Base-by-base conservation (phyloP, 2,329 filamentous ascomycete genomes). In the Hypoxylon sp. region DNA sequence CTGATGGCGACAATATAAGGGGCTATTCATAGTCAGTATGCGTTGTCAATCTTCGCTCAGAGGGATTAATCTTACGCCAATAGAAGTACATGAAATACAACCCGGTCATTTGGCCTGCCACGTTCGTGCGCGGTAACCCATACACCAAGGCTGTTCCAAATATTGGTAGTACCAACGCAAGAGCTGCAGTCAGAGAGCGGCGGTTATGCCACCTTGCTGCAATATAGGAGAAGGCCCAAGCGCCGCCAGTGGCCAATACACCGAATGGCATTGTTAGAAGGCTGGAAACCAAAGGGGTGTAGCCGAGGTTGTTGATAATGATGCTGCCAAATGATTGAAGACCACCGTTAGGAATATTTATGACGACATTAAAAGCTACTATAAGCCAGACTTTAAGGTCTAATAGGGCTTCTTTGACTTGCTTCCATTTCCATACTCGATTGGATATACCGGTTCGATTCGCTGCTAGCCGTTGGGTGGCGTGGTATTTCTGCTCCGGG, bases 1-100 rank as follows among this genome's bases (percentile, higher is more conserved):
- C 61, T 65, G 11, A 66, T 64, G 0, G 47, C 63, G 5, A 66
- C 53, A 15, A 66, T 59, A 13, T 66, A 66, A 0, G 63, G 63
- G 19, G 63, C 63, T 66, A 30, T 27, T 16, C 16, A 27, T 5
- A 16, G 23, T 57, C 7, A 57, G 49, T 36, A 27, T 13, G 6
- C 1, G 11, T 2, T 7, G 2, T 13, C 13, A n/a, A 21, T 4
- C 11, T 7, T 20, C 5, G 11, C 25, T n/a, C n/a, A n/a, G n/a
- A 4, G 13, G 5, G 4, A 35, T 3, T 4, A 2, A 31, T 61
- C 59, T 57, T 53, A 63, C 63, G 60, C 64, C 63, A 73, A 37
- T 75, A 74, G 29, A 72, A 72, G 57, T 73, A 73, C 32, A 71
- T 67, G 30, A 73, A 60, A 40, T 73, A 74, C 7, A 75, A 57